A percentile compares a stretch with the other conserved stretches of the same genome.
Evolutionary conservation across 768 basidiomycete species (phyloP).

Genomic region (Leccinellum luteum): DNA sequence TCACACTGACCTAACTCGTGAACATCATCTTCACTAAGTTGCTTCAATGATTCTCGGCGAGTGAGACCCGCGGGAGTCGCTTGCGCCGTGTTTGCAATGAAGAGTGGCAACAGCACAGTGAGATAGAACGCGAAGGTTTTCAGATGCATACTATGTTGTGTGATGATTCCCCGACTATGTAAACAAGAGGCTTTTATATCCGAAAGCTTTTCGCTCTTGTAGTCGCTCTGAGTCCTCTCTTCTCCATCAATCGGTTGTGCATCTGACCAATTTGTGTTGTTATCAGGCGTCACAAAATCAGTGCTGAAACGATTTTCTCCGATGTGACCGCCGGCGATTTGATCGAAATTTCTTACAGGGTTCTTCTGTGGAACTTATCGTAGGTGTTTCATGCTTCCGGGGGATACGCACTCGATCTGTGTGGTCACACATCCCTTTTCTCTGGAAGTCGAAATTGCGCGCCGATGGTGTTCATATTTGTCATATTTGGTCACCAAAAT

Average conservation of each 20-base stretch:
- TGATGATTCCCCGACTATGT: too few species aligned
- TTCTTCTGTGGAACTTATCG: background rate
- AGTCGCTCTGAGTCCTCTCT: too few species aligned
- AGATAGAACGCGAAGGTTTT: background rate
- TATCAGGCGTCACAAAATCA: too few species aligned
- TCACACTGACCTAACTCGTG: background rate
- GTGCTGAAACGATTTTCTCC: background rate
- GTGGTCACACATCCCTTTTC: background rate
- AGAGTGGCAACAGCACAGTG: background rate
- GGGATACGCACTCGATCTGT: background rate
- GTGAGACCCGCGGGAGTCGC: background rate
- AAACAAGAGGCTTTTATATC: background rate
- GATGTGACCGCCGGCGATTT: background rate
- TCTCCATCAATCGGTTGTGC: background rate
- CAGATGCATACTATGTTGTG: conserved; percentile 3
- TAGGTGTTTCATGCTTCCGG: background rate
- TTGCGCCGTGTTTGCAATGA: background rate
- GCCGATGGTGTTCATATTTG: too few species aligned
- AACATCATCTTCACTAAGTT: background rate
- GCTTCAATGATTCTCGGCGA: background rate
- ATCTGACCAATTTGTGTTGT: background rate
- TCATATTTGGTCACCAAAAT: too few species aligned
- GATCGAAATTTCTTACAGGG: background rate
- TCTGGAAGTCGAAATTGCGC: too few species aligned
- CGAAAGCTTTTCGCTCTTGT: background rate